These are phyloP conservation scores for Talaromyces sp. DNA, from an alignment of 2,329 filamentous ascomycete genomes.

Conservation along the genomic window DNA sequence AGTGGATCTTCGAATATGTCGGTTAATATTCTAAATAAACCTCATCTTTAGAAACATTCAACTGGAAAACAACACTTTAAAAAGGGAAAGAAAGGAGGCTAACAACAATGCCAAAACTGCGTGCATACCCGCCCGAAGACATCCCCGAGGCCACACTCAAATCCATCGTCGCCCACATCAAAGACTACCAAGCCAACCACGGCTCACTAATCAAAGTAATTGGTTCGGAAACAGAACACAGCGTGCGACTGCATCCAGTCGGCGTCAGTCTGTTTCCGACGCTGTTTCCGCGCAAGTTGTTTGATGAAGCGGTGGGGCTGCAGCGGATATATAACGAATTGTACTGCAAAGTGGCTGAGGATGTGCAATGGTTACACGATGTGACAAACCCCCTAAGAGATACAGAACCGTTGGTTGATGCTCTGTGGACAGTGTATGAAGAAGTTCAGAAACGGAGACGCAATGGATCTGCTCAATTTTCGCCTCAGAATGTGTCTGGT, in stretches of 20 bases:
- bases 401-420: constrained; percentile 28
- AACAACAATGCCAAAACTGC: constrained; percentile 6
- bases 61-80: too few relatives aligned
- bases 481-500: constrained; percentile 26
- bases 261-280: constrained; percentile 31
- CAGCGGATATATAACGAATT: constrained; percentile 55
- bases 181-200: constrained; percentile 40
- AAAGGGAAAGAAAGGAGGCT: too few relatives aligned
- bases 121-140: constrained; percentile 15
- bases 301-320: constrained; percentile 44
- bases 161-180: constrained; percentile 25
- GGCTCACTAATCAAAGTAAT: constrained; percentile 35
- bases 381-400: constrained; percentile 26
- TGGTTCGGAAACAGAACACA: constrained; percentile 18
- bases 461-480: background rate
- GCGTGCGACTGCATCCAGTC: constrained; percentile 24
- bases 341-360: constrained; percentile 45
- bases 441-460: constrained; percentile 22
- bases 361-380: constrained; percentile 32
- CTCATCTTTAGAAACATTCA: background rate
- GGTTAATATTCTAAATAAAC: background rate
- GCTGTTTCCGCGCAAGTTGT: constrained; percentile 25
- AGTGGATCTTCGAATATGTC: background rate
- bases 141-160: constrained; percentile 33
- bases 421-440: constrained; percentile 34